A percentile compares a stretch with the other conserved stretches of the same genome.
phyloP scores from a whole-genome alignment of 164 flowering plant genomes.

The Taxillus chinensis region DNA sequence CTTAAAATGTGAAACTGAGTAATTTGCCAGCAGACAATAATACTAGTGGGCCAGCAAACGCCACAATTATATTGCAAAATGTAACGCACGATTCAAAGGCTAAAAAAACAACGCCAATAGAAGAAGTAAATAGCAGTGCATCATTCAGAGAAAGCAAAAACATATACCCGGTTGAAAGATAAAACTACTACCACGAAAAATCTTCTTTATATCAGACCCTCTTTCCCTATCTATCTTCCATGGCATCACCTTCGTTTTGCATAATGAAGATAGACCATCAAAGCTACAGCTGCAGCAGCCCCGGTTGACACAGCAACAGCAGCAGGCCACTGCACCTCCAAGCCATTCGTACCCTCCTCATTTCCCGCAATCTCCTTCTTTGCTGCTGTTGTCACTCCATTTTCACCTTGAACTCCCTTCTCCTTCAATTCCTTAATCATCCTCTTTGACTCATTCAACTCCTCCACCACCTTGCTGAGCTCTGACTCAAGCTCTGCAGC shows the following conservation, averaged over 20 bases:
- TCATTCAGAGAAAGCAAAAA: too few species aligned
- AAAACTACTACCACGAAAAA: too few species aligned
- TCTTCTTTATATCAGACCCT: constrained; percentile 1
- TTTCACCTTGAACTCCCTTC: constrained; percentile 15
- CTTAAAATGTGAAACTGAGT: too few species aligned
- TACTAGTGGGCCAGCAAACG: too few species aligned
- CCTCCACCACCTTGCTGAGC: constrained; percentile 12
- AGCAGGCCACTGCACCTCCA: constrained; percentile 27
- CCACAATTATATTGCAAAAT: too few species aligned
- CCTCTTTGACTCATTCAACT: constrained; percentile 21
- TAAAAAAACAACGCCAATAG: too few species aligned
- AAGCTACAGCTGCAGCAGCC: constrained; percentile 24
- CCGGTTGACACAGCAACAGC: constrained; percentile 30
- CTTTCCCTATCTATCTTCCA: too few species aligned
- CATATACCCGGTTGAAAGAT: too few species aligned
- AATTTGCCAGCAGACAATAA: too few species aligned
- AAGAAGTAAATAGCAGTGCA: too few species aligned
- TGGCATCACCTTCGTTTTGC: constrained; percentile 15
- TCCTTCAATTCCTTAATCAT: constrained; percentile 22
- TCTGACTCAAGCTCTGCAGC: constrained; percentile 13
- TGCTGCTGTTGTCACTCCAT: constrained; percentile 9
- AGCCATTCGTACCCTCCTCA: constrained; percentile 5
- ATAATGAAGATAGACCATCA: constrained; percentile 17
- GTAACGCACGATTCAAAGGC: too few species aligned
- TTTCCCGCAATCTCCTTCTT: constrained; percentile 6